phyloP scores from a whole-genome alignment of 345 rosid genomes.

The Diplotaxis tenuifolia region DNA sequence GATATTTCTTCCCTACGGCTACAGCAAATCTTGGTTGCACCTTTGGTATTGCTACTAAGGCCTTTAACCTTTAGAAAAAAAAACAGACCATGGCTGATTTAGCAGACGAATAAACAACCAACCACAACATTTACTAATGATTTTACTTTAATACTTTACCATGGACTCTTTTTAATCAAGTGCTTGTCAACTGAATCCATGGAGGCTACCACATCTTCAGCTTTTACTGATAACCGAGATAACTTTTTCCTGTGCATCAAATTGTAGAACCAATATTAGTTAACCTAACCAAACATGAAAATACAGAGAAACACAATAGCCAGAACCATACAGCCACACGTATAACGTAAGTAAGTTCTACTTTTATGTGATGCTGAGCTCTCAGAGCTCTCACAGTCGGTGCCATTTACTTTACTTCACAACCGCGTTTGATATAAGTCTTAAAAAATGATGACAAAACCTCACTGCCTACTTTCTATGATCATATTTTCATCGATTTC shows the following conservation, averaged over 20 bases:
- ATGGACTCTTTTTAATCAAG: conserved; percentile 54
- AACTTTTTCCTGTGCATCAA: conserved; percentile 60
- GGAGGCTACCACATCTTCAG: conserved; percentile 57
- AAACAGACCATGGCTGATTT: background rate
- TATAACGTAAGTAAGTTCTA: background rate
- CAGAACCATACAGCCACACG: background rate
- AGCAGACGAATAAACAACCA: background rate
- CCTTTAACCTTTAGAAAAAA: background rate
- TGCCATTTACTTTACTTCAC: background rate
- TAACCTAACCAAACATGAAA: background rate
- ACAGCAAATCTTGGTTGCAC: too few relatives aligned
- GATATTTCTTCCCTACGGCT: too few relatives aligned
- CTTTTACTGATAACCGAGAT: conserved; percentile 65
- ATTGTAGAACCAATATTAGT: background rate
- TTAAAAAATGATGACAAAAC: background rate
- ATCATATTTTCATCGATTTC: background rate
- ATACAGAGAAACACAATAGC: background rate
- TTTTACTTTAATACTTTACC: conserved; percentile 12
- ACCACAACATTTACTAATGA: background rate
- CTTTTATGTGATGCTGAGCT: background rate
- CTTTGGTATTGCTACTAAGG: conserved; percentile 86
- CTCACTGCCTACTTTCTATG: background rate
- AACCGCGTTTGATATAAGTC: background rate
- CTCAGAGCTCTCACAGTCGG: background rate
- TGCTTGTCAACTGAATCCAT: conserved; percentile 57